Evolutionary conservation across 2,329 filamentous ascomycete genomes (phyloP).

Genomic region (Botrytis hyacinthi): DNA sequence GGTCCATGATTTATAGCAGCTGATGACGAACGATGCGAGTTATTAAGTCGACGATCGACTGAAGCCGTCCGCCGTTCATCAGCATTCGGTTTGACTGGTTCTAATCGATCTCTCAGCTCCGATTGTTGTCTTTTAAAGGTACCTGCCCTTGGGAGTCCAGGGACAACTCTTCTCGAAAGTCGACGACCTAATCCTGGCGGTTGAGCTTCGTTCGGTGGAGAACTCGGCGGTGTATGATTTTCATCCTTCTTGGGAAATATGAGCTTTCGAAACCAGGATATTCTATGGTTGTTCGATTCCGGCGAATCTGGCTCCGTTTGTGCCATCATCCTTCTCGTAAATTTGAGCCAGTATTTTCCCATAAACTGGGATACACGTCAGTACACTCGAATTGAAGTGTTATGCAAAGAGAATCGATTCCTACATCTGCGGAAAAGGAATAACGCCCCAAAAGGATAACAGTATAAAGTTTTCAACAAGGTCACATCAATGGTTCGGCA

Average conservation of each 20-base stretch:
- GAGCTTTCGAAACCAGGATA: conserved; percentile 37
- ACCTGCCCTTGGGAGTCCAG: conserved; percentile 70
- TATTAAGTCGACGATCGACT: conserved; percentile 49
- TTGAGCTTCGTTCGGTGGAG: conserved; percentile 25
- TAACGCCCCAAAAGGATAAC: not conserved
- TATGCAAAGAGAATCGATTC: conserved; percentile 10
- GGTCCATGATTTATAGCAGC: conserved; percentile 26
- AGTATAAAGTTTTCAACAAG: not conserved
- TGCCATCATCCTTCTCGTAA: conserved; percentile 10
- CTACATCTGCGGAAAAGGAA: conserved; percentile 14
- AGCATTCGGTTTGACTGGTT: conserved; percentile 60
- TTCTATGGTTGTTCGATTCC: conserved; percentile 35
- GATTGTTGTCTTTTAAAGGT: conserved; percentile 83
- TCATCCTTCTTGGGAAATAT: conserved; percentile 36
- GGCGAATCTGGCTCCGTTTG: conserved; percentile 33
- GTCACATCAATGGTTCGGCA: conserved; percentile 24
- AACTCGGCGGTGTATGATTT: conserved; percentile 21
- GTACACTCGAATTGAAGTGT: conserved; percentile 3
- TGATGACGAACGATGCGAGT: conserved; percentile 30
- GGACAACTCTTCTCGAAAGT: conserved; percentile 60
- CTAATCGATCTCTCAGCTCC: conserved; percentile 71
- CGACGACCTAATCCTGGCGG: conserved; percentile 35
- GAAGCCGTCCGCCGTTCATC: conserved; percentile 72
- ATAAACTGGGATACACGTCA: conserved; percentile 15
- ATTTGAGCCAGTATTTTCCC: conserved; percentile 13